These are phyloP conservation scores for Paramecium biaurelia DNA, from an alignment of 73 alveolate genomes.

Conservation along the genomic window DNA sequence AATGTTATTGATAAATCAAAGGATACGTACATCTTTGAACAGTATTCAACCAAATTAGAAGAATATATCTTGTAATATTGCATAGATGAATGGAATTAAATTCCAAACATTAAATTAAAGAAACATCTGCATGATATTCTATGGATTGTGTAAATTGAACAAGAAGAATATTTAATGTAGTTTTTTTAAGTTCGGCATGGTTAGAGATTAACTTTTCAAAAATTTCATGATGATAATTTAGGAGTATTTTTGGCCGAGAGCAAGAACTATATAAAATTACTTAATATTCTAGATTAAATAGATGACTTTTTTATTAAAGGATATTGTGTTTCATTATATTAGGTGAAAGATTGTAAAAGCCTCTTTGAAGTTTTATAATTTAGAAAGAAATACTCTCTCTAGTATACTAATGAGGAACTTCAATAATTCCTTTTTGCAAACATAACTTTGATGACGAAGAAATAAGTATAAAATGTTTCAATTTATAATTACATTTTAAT, in stretches of 20 bases:
- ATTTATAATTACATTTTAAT: background rate
- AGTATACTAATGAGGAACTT: background rate
- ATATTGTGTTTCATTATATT: background rate
- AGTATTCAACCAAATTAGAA: background rate
- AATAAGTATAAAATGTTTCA: background rate
- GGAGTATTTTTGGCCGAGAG: slow-evolving; percentile 16
- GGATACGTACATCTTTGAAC: slow-evolving; percentile 15
- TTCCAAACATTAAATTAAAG: background rate
- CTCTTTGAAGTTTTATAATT: background rate
- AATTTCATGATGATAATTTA: background rate
- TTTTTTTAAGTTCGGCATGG: slow-evolving; percentile 34
- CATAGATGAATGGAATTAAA: background rate
- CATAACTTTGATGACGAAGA: background rate
- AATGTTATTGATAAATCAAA: background rate
- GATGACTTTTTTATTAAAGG: slow-evolving; percentile 35
- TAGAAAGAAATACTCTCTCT: background rate
- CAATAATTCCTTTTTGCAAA: background rate
- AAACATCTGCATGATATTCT: background rate
- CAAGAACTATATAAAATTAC: background rate
- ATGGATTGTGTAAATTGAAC: background rate
- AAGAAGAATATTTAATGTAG: background rate
- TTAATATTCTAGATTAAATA: background rate
- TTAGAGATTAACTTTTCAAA: background rate
- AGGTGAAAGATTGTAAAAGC: background rate
- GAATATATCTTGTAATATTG: background rate